Percentiles rank a stretch among this genome's conserved stretches.
Evolutionary conservation across 805 yeast genomes (phyloP).

Genomic region (Candida tammaniensis): DNA sequence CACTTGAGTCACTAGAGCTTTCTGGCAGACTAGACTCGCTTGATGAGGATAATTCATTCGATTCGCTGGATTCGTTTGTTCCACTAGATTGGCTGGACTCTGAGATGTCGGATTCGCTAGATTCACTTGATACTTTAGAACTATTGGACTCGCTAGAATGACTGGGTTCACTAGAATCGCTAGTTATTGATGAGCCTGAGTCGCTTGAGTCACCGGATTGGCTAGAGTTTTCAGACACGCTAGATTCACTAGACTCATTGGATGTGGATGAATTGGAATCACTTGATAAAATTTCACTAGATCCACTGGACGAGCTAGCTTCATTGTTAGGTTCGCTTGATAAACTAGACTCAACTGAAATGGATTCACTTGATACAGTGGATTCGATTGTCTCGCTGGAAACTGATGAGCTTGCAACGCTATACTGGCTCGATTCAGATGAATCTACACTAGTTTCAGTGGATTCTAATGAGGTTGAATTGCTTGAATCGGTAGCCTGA

Average conservation of each 20-base stretch:
- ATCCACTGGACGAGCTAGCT: not conserved
- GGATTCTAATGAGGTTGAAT: no score
- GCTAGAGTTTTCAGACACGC: not conserved
- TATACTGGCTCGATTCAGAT: no score
- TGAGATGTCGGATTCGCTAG: not conserved
- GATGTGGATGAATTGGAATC: not conserved
- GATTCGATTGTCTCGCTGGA: not conserved
- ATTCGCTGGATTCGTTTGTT: no score
- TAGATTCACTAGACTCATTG: not conserved
- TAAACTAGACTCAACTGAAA: not conserved
- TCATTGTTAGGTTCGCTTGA: not conserved
- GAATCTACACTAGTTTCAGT: no score
- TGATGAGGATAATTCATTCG: no score
- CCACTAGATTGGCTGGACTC: no score
- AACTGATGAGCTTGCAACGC: no score
- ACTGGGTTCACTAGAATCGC: not conserved
- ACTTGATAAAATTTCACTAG: not conserved
- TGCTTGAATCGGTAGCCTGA: no score
- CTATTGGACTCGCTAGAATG: not conserved
- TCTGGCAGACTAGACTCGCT: no score
- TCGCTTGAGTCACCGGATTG: not conserved
- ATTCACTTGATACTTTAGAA: not conserved
- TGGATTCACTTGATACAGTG: not conserved
- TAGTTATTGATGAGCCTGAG: not conserved
- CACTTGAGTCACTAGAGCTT: no score